Base-by-base conservation (phyloP, 2,329 filamentous ascomycete species). In the Botryotinia convoluta region DNA sequence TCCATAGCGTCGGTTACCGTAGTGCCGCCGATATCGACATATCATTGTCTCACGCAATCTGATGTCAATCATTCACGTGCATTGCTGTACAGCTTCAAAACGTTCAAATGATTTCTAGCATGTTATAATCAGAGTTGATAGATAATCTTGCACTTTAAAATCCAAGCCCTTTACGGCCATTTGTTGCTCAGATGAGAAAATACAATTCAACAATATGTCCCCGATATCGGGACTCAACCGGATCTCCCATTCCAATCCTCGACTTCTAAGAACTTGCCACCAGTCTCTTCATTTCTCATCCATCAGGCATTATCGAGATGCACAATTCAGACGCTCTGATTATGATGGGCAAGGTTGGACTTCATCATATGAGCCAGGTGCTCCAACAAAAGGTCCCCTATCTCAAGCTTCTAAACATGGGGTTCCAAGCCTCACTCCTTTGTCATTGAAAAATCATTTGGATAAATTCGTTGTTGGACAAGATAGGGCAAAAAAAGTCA, bases 401-500 rank as follows among this genome's bases (percentile, higher is more conserved):
- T 86, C 86, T 54, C 73, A 79, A 67, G 78, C 79, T 42, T 77
- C 79, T 72, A 86, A 82, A 72, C 87, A 88, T 76, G 89, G 89
- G 71, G 88, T 90, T 26, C 88, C 89, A 3, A 85, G 87, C 69
- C 89, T 91, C 80, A 91, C 91, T 72, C 89, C 89, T 3, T 85
- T 87, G 73, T 87, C 90, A 78, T 86, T 99, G 78, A 98, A 98
- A 85, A 90, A 93, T 80, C 92, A 96, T 79, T 90, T 98, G 45
- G 96, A 99, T 81, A 93, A 96, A 80, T 99, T 97, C 81, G 95
- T 99, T 1, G 95, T 99, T 6, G 96, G 95, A 59, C 96, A 99
- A 82, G 94, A 98, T 77, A 90, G 94, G 74, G 94, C 96, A 26
- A 96, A 99, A 86, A 97, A 97, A 82, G 93, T 95, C 22, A 90